Evolutionary conservation across 176 grass and related monocot genomes (phyloP).

Genomic region (Dactylis glomerata): DNA sequence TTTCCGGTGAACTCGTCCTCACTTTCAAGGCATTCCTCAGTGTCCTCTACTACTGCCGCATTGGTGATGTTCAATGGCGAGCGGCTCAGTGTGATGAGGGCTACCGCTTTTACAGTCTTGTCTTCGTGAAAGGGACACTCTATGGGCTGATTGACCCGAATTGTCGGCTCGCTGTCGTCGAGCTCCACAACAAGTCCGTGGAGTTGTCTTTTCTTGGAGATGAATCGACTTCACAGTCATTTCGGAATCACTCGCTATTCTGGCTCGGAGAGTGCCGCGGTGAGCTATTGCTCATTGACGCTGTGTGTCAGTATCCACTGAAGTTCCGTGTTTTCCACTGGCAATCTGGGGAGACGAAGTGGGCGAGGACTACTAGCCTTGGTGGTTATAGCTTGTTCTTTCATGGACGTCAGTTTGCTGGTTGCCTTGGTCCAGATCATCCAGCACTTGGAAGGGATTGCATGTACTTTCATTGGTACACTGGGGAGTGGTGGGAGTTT

Average conservation of each 20-base stretch:
- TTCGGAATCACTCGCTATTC: neutral
- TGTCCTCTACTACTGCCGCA: neutral
- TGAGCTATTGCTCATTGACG: neutral
- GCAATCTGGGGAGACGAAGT: neutral
- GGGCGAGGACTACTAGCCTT: neutral
- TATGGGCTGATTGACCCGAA: conserved; percentile 36
- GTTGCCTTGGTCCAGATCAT: neutral
- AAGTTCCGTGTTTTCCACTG: neutral
- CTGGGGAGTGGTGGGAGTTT: neutral
- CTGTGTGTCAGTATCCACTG: neutral
- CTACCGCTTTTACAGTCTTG: conserved; percentile 31
- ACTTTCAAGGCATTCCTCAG: neutral
- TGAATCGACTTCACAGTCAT: neutral
- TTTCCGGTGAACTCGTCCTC: neutral
- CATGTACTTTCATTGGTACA: neutral
- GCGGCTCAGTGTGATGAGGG: neutral
- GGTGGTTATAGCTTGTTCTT: neutral
- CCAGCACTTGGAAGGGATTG: neutral
- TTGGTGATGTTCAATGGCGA: conserved; percentile 26
- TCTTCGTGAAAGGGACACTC: conserved; percentile 52
- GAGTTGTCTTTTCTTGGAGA: conserved; percentile 25
- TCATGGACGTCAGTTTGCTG: neutral
- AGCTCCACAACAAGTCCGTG: neutral
- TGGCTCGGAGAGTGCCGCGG: conserved; percentile 15
- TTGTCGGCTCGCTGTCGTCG: conserved; percentile 11